Conservation (phyloP, 1,139 yeast species). For the Magnusiomyces magnusii region DNA sequence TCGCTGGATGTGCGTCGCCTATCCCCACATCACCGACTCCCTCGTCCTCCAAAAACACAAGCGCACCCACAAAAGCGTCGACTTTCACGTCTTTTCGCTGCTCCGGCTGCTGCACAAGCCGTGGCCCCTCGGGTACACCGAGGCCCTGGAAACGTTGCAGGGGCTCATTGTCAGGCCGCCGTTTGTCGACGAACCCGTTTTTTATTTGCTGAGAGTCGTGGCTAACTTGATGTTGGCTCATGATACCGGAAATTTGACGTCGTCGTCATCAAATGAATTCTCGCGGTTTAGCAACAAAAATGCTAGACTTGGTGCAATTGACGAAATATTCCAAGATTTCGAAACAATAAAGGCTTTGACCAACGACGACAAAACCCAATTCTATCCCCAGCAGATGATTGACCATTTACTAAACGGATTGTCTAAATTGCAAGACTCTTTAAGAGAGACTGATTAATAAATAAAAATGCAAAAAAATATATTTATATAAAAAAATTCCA, state of each 20-base stretch:
- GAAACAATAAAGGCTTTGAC: too few relatives aligned
- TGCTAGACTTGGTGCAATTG: too few relatives aligned
- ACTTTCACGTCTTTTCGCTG: not conserved
- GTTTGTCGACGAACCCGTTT: conserved; percentile 4
- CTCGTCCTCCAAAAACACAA: not conserved
- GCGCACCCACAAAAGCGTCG: not conserved
- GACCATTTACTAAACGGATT: too few relatives aligned
- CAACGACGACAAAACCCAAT: too few relatives aligned
- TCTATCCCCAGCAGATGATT: too few relatives aligned
- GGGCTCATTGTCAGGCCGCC: conserved; percentile 1
- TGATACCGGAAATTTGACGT: not conserved
- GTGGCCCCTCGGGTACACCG: not conserved
- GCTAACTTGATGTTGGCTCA: not conserved
- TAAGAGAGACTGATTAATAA: too few relatives aligned
- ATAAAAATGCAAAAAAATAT: too few relatives aligned
- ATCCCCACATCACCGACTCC: not conserved
- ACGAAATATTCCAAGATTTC: too few relatives aligned
- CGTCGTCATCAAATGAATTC: too few relatives aligned
- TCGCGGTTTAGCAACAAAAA: too few relatives aligned
- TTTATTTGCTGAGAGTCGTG: not conserved
- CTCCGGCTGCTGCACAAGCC: not conserved
- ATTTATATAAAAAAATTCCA: too few relatives aligned
- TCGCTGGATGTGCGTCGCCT: conserved; percentile 3
- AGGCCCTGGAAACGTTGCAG: not conserved
- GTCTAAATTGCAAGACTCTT: too few relatives aligned